Base-by-base conservation (phyloP, 2,329 filamentous ascomycete genomes). In the Sporothrix luriei region DNA sequence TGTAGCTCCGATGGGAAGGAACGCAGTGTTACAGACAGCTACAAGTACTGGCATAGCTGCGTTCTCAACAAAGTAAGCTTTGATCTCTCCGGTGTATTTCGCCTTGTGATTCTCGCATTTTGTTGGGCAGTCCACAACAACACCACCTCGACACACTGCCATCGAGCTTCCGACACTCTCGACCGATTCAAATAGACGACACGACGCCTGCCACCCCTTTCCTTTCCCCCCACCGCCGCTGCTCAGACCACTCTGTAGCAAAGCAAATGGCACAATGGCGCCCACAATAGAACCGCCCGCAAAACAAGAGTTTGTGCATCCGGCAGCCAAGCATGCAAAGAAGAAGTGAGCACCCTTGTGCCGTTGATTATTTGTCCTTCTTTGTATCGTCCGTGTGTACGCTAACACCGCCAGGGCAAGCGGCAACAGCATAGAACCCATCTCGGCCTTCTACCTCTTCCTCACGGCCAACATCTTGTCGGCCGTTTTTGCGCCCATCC, bases 401-500 rank as follows among this genome's bases (percentile, higher is more conserved):
- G 2, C 51, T 55, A 52, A 54, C 65, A 19, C 9, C 19, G 61
- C 55, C 52, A 64, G 69, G 85, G 73, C 46, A 68, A 81, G 84
- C 70, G 83, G 84, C 66, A 91, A 89, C 77, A 85, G 85, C 72
- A 83, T 95, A 71, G 84, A 90, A 74, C 87, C 92, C 69, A 91
- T 92, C 74, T 84, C 87, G 61, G 91, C 91, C 14, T 96, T 97
- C 78, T 95, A 91, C 77, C 80, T 92, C 73, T 95, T 96, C 78
- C 82, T 96, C 59, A 82, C 83, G 40, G 89, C 91, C 73, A 93
- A 93, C 77, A 74, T 91, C 21, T 75, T 94, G 26, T 91, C 94
- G 7, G 95, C 94, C 13, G 76, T 91, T 43, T 94, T 90, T 78
- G 90, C 93, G 1, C 95, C 95, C 0, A 97, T 99, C 73, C 94